These are phyloP conservation scores for Lanmaoa rubissima DNA, from an alignment of 768 basidiomycete species.

Conservation along the genomic window DNA sequence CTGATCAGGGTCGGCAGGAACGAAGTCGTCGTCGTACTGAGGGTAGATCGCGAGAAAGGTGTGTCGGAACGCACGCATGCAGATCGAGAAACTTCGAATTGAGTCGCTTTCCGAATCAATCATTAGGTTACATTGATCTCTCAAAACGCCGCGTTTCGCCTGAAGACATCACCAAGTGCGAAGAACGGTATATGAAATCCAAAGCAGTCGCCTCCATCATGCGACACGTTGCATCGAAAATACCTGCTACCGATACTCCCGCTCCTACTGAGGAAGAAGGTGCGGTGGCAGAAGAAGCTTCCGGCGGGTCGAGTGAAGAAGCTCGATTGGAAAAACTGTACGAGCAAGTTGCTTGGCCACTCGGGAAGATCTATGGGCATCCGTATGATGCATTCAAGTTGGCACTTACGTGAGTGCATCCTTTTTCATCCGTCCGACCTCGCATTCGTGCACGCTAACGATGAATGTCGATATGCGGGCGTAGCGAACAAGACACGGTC, in stretches of 20 bases:
- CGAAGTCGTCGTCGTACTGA: slow-evolving; percentile 95
- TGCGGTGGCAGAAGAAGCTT: slow-evolving; percentile 17
- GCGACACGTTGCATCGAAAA: slow-evolving; percentile 83
- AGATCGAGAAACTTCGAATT: not conserved
- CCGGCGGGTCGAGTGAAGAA: slow-evolving; percentile 58
- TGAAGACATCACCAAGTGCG: slow-evolving; percentile 98
- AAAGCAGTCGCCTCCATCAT: slow-evolving; percentile 94
- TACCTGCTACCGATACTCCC: slow-evolving; percentile 45
- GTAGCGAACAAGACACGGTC: slow-evolving; percentile 75
- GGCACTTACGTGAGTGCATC: slow-evolving; percentile 73
- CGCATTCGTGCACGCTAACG: slow-evolving; percentile 33
- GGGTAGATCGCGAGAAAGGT: slow-evolving; percentile 99
- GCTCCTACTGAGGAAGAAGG: slow-evolving; percentile 30
- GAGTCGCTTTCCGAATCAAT: not conserved
- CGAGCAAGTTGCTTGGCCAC: slow-evolving; percentile 90
- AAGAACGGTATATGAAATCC: slow-evolving; percentile 97
- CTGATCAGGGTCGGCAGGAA: slow-evolving; percentile 96
- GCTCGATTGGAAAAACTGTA: slow-evolving; percentile 83
- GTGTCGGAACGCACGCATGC: slow-evolving; percentile 13
- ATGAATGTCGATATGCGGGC: not conserved
- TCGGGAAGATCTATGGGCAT: slow-evolving; percentile 90
- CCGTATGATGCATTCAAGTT: slow-evolving; percentile 98
- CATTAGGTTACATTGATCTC: slow-evolving; percentile 92
- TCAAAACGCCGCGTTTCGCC: slow-evolving; percentile 98
- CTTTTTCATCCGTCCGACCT: not conserved